phyloP scores from a whole-genome alignment of 2,329 filamentous ascomycete species.

The Aureobasidium sp. region DNA sequence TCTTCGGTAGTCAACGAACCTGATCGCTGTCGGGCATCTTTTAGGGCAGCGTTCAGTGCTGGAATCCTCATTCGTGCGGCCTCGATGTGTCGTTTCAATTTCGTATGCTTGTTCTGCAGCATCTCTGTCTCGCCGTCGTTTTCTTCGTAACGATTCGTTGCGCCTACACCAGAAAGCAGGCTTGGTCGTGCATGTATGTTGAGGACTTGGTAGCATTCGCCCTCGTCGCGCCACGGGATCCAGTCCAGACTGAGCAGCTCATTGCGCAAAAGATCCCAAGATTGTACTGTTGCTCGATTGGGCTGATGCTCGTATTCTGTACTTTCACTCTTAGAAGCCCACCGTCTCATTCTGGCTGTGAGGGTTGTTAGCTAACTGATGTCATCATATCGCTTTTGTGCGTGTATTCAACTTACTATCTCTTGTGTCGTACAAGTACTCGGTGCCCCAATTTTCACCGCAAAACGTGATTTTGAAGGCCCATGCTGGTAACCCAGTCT shows the following conservation, averaged over 20 bases:
- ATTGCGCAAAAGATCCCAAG: background rate
- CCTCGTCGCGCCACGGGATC: constrained; percentile 14
- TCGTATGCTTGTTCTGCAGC: background rate
- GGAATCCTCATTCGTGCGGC: background rate
- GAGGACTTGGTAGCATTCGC: background rate
- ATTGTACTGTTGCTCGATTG: background rate
- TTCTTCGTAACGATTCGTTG: background rate
- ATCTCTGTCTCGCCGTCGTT: background rate
- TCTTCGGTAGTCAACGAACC: background rate
- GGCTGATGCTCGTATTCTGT: constrained; percentile 12
- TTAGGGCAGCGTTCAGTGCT: background rate
- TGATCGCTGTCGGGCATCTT: background rate
- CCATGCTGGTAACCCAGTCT: constrained; percentile 12
- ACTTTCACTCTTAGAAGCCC: constrained; percentile 1
- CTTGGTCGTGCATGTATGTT: constrained; percentile 11
- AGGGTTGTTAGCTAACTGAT: background rate
- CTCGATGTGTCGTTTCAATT: background rate
- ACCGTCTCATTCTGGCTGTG: constrained; percentile 6
- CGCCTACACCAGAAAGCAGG: background rate
- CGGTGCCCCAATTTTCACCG: constrained; percentile 2
- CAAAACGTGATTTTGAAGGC: constrained; percentile 14
- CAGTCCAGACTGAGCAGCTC: constrained; percentile 11
- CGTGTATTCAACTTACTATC: background rate
- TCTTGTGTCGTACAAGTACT: constrained; percentile 15
- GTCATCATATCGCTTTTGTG: background rate